A percentile compares a stretch with the other conserved stretches of the same genome.
These are phyloP conservation scores for Aureobasidium sp. DNA, from an alignment of 2,329 filamentous ascomycete genomes.

Conservation along the genomic window DNA sequence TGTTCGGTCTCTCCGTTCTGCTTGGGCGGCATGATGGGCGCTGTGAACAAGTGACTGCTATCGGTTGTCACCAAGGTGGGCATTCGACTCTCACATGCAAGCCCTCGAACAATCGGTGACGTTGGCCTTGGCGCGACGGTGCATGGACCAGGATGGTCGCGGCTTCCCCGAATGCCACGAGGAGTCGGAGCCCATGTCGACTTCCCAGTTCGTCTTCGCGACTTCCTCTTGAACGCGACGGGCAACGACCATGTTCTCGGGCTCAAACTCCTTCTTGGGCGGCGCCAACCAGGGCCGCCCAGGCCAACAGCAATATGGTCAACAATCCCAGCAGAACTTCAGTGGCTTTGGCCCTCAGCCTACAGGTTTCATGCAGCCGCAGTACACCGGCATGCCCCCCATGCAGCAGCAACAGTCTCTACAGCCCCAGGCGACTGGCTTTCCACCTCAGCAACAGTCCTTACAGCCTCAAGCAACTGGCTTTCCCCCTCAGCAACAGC, in stretches of 20 bases:
- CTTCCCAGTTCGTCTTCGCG: not conserved
- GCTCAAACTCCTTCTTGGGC: slow-evolving; percentile 78
- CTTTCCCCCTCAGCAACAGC: slow-evolving; percentile 26
- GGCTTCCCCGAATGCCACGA: not conserved
- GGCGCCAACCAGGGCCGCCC: slow-evolving; percentile 69
- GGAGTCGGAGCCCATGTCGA: not conserved
- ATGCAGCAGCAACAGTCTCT: slow-evolving; percentile 36
- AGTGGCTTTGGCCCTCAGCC: slow-evolving; percentile 46
- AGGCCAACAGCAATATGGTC: slow-evolving; percentile 41
- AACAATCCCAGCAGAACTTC: slow-evolving; percentile 34
- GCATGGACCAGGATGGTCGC: not conserved
- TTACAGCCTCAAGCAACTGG: slow-evolving; percentile 32
- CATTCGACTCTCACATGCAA: not conserved
- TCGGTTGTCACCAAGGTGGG: not conserved
- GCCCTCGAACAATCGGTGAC: not conserved
- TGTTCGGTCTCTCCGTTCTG: not conserved
- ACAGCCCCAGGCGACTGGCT: slow-evolving; percentile 31
- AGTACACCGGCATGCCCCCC: slow-evolving; percentile 52
- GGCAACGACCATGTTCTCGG: slow-evolving; percentile 68
- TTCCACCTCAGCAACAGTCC: slow-evolving; percentile 36
- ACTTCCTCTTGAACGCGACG: not conserved
- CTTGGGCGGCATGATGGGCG: not conserved
- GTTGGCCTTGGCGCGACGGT: not conserved
- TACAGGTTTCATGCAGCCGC: slow-evolving; percentile 55
- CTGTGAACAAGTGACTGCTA: not conserved